Evolutionary conservation across 139 green algal genomes (phyloP).

Genomic region (Diplosphaera chodatii): DNA sequence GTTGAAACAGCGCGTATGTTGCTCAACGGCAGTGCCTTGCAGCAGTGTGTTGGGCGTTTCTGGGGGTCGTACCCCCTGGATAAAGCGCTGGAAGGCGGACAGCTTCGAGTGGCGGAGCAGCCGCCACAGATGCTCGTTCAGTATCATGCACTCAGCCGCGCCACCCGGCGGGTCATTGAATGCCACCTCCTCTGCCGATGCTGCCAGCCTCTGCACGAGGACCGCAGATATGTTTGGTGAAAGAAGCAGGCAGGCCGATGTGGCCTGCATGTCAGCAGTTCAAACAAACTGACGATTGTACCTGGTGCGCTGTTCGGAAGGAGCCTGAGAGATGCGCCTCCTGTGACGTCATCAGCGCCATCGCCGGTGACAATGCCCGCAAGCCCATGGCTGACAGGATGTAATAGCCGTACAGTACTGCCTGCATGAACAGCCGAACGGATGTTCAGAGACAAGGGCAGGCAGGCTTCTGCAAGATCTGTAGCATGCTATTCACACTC

Average conservation of each 20-base stretch:
- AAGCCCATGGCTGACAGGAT: conserved; percentile 58
- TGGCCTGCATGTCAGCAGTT: not conserved
- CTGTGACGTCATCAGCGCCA: conserved; percentile 78
- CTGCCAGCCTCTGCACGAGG: conserved; percentile 54
- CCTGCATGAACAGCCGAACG: not conserved
- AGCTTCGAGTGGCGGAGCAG: conserved; percentile 73
- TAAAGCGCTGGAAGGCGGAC: conserved; percentile 75
- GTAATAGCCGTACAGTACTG: conserved; percentile 70
- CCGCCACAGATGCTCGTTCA: conserved; percentile 86
- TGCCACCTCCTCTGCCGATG: conserved; percentile 73
- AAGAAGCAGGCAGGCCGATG: too few relatives aligned
- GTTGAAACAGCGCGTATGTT: too few relatives aligned
- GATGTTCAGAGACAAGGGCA: too few relatives aligned
- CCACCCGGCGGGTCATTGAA: conserved; percentile 88
- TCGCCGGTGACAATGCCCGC: conserved; percentile 67
- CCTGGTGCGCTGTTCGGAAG: conserved; percentile 51
- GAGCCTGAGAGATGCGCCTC: conserved; percentile 64
- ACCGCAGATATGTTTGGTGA: not conserved
- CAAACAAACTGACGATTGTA: not conserved
- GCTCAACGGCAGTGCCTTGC: not conserved
- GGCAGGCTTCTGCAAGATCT: too few relatives aligned
- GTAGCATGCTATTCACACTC: too few relatives aligned
- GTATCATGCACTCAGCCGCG: conserved; percentile 75
- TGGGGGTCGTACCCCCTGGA: conserved; percentile 60
- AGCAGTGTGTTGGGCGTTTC: not conserved